Evolutionary conservation across 2,329 filamentous ascomycete species (phyloP), one percentile per base, ranked within the genome.

Genomic region (Sporothrix inflata): DNA sequence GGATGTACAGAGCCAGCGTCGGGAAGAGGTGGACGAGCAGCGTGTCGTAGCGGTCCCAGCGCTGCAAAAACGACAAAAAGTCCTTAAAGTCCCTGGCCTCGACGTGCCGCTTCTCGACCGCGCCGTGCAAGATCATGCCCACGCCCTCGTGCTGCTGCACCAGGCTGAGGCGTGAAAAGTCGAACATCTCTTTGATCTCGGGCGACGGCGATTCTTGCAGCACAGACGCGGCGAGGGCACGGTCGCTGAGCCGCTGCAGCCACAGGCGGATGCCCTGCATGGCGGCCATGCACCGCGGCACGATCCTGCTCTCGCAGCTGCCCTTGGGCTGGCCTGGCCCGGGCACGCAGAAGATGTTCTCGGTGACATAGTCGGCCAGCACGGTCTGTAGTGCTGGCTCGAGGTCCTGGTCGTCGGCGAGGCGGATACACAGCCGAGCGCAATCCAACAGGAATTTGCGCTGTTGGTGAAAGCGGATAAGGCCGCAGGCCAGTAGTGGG

Each of bases 121-220:
- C 88, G 74, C 92, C 90, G 74, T 90, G 90, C 69, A 97, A 83
- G 70, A 97, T 92, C n/a, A 94, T 87, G 14, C 91, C 91, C 19
- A 99, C 84, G 19, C 92, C 89, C 79, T 99, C 95, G 79, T 99
- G 97, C 80, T 99, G 95, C 78, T 93, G 91, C 27, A 91, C 89
- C 69, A 99, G 86, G 78, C 93, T 97, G 75, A 89, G 84, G 60
- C 91, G 89, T 77, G 97, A 93, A 77, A 93, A 92, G 76, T 94
- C 91, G 74, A 97, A 87, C 3, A 91, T 91, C 78, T 97, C 93
- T 75, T 91, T 85, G 72, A 91, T 86, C 75, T 94, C 92, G 11
- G 86, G 85, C 60, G 83, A 79, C 70, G 78, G 79, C 7, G 84
- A 84, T 75, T 92, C 89, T 4, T 92, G 92, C 14, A 98, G 86